Conservation (phyloP, 257 asterid species). For the Cinchona pubescens region DNA sequence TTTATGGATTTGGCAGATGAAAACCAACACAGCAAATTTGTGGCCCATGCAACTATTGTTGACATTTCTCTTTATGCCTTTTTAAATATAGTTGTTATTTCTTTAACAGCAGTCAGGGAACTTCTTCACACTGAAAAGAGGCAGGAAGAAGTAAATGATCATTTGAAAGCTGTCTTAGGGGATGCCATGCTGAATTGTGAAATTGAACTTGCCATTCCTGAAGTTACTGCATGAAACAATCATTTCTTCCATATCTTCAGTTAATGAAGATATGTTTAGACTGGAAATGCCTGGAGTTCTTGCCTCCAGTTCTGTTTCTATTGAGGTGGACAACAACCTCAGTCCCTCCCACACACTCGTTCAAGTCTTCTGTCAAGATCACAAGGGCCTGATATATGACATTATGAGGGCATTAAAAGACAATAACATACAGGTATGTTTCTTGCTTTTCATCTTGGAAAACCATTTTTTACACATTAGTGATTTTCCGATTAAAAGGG, state of each 20-base stretch:
- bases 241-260: slow-evolving; percentile 52
- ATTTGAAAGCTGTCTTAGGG: slow-evolving; percentile 41
- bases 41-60: no score
- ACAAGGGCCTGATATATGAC: slow-evolving; percentile 71
- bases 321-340: slow-evolving; percentile 50
- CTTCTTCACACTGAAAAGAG: slow-evolving; percentile 56
- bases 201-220: slow-evolving; percentile 56
- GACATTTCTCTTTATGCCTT: neutral
- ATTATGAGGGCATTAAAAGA: slow-evolving; percentile 72
- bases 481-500: neutral
- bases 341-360: slow-evolving; percentile 71
- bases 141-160: slow-evolving; percentile 42
- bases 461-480: neutral
- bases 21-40: no score
- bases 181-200: slow-evolving; percentile 65
- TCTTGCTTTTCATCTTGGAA: neutral
- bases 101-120: slow-evolving; percentile 41
- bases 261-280: slow-evolving; percentile 44
- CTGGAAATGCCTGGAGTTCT: slow-evolving; percentile 28
- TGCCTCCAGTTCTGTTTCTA: slow-evolving; percentile 38
- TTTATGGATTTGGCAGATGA: no score
- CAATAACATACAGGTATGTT: slow-evolving; percentile 60
- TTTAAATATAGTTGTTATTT: neutral
- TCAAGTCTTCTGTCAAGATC: slow-evolving; percentile 60
- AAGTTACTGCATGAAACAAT: slow-evolving; percentile 47